phyloP scores from a whole-genome alignment of 257 asterid genomes.

The Nicotiana undulata region DNA sequence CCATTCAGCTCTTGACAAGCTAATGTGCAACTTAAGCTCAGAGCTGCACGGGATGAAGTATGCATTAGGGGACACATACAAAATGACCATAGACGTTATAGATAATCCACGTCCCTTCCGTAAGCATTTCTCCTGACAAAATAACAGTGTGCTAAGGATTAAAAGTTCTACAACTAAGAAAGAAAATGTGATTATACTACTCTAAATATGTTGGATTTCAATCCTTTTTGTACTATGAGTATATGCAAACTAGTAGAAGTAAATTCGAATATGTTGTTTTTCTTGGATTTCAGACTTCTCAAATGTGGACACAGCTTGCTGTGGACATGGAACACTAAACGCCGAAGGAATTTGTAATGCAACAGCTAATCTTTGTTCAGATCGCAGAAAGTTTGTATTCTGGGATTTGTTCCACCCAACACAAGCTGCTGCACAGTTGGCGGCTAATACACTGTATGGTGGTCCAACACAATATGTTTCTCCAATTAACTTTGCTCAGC shows the following conservation, averaged over 20 bases:
- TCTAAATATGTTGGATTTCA: not conserved
- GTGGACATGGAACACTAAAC: conserved; percentile 48
- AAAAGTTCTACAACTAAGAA: not conserved
- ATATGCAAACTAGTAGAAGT: not conserved
- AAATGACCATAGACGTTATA: conserved; percentile 50
- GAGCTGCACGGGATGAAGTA: conserved; percentile 44
- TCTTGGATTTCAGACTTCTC: conserved; percentile 30
- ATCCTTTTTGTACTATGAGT: not conserved
- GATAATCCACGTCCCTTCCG: conserved; percentile 41
- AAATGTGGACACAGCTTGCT: conserved; percentile 54
- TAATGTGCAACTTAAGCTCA: conserved; percentile 33
- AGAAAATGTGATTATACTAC: not conserved
- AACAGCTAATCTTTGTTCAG: conserved; percentile 21
- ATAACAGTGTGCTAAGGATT: not conserved
- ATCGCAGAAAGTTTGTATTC: conserved; percentile 21
- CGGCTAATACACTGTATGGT: conserved; percentile 24
- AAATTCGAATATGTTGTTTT: not conserved
- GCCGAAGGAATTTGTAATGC: conserved; percentile 23
- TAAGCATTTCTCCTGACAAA: conserved; percentile 12
- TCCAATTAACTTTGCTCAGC: conserved; percentile 33
- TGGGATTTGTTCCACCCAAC: conserved; percentile 36
- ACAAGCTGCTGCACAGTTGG: conserved; percentile 26
- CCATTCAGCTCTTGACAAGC: conserved; percentile 30
- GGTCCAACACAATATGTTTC: conserved; percentile 28
- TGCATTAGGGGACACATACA: conserved; percentile 59